A percentile compares a stretch with the other conserved stretches of the same genome.
These are phyloP conservation scores for Aspergillus pseudoglaucus DNA, from an alignment of 2,329 filamentous ascomycete species.

Conservation along the genomic window DNA sequence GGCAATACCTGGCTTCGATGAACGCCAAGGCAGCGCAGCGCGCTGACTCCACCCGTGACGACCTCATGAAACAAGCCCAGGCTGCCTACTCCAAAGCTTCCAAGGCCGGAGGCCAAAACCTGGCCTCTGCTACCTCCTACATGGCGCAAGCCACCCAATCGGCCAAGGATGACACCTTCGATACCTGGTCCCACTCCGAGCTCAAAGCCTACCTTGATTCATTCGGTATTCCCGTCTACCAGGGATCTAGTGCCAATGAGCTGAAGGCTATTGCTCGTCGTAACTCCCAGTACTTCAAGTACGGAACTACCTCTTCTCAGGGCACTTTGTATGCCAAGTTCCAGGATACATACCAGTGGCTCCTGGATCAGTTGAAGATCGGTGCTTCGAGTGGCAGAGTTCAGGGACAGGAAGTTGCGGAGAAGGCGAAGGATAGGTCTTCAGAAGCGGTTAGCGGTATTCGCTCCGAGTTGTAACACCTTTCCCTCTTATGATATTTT, in stretches of 20 bases:
- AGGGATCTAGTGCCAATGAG: slow-evolving; percentile 63
- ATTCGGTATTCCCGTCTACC: slow-evolving; percentile 64
- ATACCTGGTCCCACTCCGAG: slow-evolving; percentile 65
- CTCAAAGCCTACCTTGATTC: slow-evolving; percentile 74
- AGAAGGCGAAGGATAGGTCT: slow-evolving; percentile 38
- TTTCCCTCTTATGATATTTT: not conserved
- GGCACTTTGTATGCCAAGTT: slow-evolving; percentile 62
- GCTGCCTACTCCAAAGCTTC: slow-evolving; percentile 42
- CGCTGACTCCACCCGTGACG: slow-evolving; percentile 62
- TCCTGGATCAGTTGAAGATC: slow-evolving; percentile 43
- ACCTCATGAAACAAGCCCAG: slow-evolving; percentile 56
- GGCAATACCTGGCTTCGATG: slow-evolving; percentile 44
- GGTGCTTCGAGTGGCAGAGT: slow-evolving; percentile 43
- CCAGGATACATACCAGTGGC: slow-evolving; percentile 41
- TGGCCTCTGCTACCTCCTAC: slow-evolving; percentile 65
- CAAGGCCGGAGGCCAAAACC: slow-evolving; percentile 39
- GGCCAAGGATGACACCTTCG: slow-evolving; percentile 61
- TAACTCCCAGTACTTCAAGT: slow-evolving; percentile 69
- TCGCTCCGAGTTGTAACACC: slow-evolving; percentile 24
- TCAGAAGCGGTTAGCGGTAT: slow-evolving; percentile 45
- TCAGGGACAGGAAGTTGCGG: slow-evolving; percentile 44
- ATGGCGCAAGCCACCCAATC: slow-evolving; percentile 58
- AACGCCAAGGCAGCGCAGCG: slow-evolving; percentile 54
- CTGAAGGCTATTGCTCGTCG: slow-evolving; percentile 65
- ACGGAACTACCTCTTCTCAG: slow-evolving; percentile 62